Evolutionary conservation across 176 grass and related monocot genomes (phyloP).

Genomic region (Secale cereale): DNA sequence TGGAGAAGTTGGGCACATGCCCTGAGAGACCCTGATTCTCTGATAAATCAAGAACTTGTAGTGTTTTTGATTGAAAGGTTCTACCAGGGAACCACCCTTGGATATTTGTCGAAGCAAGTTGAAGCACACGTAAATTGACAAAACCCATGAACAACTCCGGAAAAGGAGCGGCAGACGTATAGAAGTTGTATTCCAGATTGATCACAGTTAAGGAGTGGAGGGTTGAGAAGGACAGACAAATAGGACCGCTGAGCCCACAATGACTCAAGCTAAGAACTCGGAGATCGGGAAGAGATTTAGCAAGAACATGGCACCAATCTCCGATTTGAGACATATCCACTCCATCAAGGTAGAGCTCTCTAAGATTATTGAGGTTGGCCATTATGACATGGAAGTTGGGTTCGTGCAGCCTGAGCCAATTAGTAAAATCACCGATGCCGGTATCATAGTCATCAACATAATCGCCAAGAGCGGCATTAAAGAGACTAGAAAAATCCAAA

Average conservation of each 20-base stretch:
- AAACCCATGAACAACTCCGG: conserved; percentile 7
- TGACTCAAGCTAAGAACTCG: conserved; percentile 19
- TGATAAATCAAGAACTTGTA: conserved; percentile 33
- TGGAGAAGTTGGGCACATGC: background rate
- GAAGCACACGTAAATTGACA: background rate
- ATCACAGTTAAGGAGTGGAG: background rate
- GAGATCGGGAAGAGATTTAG: conserved; percentile 6
- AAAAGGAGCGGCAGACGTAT: background rate
- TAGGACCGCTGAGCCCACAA: conserved; percentile 4
- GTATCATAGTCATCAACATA: background rate
- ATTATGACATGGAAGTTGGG: background rate
- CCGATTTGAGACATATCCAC: background rate
- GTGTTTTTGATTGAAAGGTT: background rate
- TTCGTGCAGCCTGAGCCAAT: background rate
- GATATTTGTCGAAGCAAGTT: background rate
- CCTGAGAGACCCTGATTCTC: conserved; percentile 5
- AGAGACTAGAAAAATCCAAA: background rate
- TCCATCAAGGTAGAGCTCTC: background rate
- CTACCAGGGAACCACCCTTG: background rate
- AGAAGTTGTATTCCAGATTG: background rate
- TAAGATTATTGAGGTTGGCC: background rate
- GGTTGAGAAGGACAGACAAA: background rate
- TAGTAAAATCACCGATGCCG: background rate
- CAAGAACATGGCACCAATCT: background rate
- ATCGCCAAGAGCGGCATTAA: background rate